Conservation (phyloP, 2,329 filamentous ascomycete genomes). For the Botrytis porri region DNA sequence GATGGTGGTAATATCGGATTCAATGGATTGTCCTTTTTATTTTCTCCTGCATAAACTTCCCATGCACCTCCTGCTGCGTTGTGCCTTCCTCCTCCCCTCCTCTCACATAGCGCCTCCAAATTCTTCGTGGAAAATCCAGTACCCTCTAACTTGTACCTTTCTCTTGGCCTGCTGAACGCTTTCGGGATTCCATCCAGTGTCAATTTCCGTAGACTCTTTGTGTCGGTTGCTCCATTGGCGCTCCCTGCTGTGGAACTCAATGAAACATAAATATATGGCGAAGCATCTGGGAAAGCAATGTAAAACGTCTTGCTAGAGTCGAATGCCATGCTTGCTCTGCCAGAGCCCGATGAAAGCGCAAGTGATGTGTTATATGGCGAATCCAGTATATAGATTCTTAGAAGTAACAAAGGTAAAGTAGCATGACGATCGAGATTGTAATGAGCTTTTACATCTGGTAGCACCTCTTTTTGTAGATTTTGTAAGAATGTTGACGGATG, state of each 20-base stretch:
- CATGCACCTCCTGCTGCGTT: constrained; percentile 76
- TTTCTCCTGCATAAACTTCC: constrained; percentile 68
- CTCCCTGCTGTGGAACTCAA: constrained; percentile 58
- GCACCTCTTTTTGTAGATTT: constrained; percentile 69
- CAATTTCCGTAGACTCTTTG: constrained; percentile 63
- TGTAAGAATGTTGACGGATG: constrained; percentile 78
- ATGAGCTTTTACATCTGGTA: constrained; percentile 79
- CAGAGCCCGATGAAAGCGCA: constrained; percentile 40
- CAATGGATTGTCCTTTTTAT: constrained; percentile 49
- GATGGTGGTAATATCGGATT: constrained; percentile 43
- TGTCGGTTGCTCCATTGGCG: constrained; percentile 44
- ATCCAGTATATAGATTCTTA: constrained; percentile 78
- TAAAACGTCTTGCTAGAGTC: constrained; percentile 71
- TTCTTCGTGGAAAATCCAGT: constrained; percentile 71
- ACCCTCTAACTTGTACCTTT: constrained; percentile 65
- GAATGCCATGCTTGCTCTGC: constrained; percentile 39
- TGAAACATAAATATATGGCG: constrained; percentile 69
- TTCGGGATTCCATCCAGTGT: constrained; percentile 79
- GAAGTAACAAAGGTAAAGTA: constrained; percentile 64
- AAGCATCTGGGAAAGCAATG: constrained; percentile 77
- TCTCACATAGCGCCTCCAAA: constrained; percentile 64
- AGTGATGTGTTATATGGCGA: constrained; percentile 71
- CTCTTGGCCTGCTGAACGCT: constrained; percentile 71
- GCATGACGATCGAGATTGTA: constrained; percentile 75
- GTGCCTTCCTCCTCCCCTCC: constrained; percentile 65